Percentiles rank a stretch among this genome's conserved stretches.
Conservation (phyloP, 805 yeast genomes). For the Saccharomycopsis malanga region DNA sequence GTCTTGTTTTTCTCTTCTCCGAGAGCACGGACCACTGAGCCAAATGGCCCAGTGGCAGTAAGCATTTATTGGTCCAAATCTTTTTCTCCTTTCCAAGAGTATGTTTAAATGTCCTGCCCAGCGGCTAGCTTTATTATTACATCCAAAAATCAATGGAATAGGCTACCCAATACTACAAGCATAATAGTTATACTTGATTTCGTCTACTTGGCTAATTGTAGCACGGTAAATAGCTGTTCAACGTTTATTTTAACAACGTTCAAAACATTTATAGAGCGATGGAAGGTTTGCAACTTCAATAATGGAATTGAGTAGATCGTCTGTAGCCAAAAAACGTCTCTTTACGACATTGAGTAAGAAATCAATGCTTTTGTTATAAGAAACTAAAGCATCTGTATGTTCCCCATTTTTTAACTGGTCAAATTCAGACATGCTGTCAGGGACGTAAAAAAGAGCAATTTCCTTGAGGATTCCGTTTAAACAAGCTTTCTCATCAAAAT, state of each 20-base stretch:
- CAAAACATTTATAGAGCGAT: conserved; percentile 85
- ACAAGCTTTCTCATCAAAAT: conserved; percentile 64
- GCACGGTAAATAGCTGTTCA: no score
- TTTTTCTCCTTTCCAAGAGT: no score
- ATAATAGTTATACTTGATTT: no score
- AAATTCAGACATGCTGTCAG: conserved; percentile 34
- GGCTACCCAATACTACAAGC: no score
- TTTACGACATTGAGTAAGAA: conserved; percentile 60
- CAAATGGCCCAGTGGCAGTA: no score
- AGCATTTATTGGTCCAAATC: no score
- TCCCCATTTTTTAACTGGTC: conserved; percentile 25
- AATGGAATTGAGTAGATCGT: conserved; percentile 42
- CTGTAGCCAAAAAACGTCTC: conserved; percentile 58
- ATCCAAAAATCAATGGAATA: no score
- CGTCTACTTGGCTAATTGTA: no score
- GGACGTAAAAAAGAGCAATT: conserved; percentile 66
- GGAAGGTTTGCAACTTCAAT: conserved; percentile 89
- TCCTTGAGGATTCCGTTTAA: conserved; percentile 57
- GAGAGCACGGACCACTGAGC: no score
- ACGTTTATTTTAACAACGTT: conserved; percentile 59
- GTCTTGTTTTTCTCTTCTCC: no score
- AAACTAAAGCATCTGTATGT: conserved; percentile 27
- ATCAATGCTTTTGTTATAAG: conserved; percentile 41
- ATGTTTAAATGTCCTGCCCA: no score
- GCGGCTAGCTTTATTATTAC: no score